phyloP scores from a whole-genome alignment of 352 stramenopile species.

The Plasmopara muralis region DNA sequence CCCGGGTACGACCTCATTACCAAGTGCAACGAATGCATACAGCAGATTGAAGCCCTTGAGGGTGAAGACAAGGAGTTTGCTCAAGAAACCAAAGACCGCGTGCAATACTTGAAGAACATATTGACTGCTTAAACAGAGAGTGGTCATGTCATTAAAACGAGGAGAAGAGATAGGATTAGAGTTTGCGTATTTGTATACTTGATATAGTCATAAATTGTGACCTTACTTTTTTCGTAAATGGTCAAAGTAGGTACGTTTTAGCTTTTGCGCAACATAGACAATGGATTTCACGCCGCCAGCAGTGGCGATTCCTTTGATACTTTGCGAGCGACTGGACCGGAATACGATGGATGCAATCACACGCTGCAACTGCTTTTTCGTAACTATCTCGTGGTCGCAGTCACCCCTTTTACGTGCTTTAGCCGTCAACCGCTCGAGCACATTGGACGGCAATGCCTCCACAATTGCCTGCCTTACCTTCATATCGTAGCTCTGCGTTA shows the following conservation, averaged over 20 bases:
- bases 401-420: conserved; percentile 22
- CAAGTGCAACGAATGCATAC: conserved; percentile 47
- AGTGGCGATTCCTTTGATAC: conserved; percentile 85
- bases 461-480: conserved; percentile 39
- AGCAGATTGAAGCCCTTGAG: conserved; percentile 51
- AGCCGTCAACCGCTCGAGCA: conserved; percentile 30
- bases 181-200: no score
- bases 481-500: conserved; percentile 39
- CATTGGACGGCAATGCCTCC: conserved; percentile 43
- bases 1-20: conserved; percentile 37
- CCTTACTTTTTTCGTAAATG: background rate
- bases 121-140: conserved; percentile 20
- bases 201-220: no score
- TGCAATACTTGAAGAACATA: conserved; percentile 43
- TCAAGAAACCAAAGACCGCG: conserved; percentile 54
- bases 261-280: conserved; percentile 76
- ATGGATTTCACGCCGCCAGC: conserved; percentile 75
- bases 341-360: conserved; percentile 65
- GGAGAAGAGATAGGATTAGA: no score
- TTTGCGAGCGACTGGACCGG: conserved; percentile 81
- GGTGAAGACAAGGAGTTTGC: conserved; percentile 66
- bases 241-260: conserved; percentile 81
- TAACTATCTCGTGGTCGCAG: conserved; percentile 25
- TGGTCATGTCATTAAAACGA: background rate
- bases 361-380: conserved; percentile 61